A percentile compares a stretch with the other conserved stretches of the same genome.
Conservation (phyloP, 2,329 filamentous ascomycete species). For the Teratosphaeria pseudoeucalypti region DNA sequence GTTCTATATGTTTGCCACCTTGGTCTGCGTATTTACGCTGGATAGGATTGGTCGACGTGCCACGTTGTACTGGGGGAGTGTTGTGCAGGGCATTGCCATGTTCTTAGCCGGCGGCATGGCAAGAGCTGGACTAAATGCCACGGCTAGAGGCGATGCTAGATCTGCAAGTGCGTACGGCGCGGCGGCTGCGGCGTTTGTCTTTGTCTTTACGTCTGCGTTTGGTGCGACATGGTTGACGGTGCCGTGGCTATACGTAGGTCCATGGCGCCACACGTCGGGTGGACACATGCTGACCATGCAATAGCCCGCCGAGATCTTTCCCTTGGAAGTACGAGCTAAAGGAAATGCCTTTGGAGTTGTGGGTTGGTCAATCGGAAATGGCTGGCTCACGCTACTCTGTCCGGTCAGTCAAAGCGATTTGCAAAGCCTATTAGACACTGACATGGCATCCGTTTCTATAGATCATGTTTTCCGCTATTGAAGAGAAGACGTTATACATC, state of each 20-base stretch:
- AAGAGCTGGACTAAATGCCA: conserved; percentile 18
- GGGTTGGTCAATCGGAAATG: conserved; percentile 67
- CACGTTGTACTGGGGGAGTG: conserved; percentile 27
- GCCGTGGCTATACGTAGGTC: conserved; percentile 33
- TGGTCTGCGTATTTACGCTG: conserved; percentile 28
- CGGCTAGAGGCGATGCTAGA: conserved; percentile 11
- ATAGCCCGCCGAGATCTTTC: conserved; percentile 56
- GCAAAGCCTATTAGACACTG: too few relatives aligned
- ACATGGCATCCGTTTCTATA: too few relatives aligned
- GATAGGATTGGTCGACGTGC: conserved; percentile 25
- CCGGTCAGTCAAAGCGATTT: conserved; percentile 13
- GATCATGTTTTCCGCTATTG: conserved; percentile 50
- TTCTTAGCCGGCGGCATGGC: conserved; percentile 26
- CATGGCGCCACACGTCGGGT: not conserved
- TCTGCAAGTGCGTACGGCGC: conserved; percentile 15
- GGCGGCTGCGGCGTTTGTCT: conserved; percentile 61
- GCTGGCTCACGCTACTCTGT: conserved; percentile 38
- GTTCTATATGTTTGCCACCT: conserved; percentile 25
- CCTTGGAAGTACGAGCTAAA: conserved; percentile 58
- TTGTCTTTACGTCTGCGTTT: conserved; percentile 56
- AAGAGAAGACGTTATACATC: conserved; percentile 63
- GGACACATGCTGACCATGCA: not conserved
- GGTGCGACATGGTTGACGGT: conserved; percentile 54
- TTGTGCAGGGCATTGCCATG: conserved; percentile 25
- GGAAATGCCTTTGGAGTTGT: conserved; percentile 69